These are phyloP conservation scores for Penicillium frequentans DNA, from an alignment of 2,329 filamentous ascomycete genomes.

Conservation along the genomic window DNA sequence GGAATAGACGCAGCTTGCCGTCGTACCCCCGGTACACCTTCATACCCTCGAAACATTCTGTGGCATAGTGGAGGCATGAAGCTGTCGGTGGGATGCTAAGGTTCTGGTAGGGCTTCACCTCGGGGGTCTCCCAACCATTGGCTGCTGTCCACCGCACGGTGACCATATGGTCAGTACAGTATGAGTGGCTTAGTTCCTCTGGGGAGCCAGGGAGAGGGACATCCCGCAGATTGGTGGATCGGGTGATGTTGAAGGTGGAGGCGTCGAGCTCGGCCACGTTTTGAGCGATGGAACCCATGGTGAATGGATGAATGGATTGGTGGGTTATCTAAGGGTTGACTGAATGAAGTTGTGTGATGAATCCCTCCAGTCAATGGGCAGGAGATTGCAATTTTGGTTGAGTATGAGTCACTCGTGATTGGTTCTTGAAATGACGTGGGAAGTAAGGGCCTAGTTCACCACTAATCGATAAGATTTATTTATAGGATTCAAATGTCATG, in stretches of 20 bases:
- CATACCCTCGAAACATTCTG: conserved; percentile 85
- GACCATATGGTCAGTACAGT: conserved; percentile 85
- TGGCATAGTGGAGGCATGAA: conserved; percentile 82
- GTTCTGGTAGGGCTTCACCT: conserved; percentile 74
- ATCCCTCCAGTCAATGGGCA: not conserved
- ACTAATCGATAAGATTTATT: not conserved
- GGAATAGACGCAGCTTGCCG: conserved; percentile 72
- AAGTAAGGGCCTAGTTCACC: not conserved
- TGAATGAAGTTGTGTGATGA: not conserved
- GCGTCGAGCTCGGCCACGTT: conserved; percentile 38
- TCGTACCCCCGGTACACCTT: conserved; percentile 71
- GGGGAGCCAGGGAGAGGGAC: conserved; percentile 41
- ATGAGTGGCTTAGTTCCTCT: conserved; percentile 40
- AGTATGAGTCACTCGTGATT: not conserved
- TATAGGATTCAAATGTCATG: not conserved
- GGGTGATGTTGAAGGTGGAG: conserved; percentile 41
- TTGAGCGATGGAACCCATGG: conserved; percentile 33
- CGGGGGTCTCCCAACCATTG: conserved; percentile 70
- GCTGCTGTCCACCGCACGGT: conserved; percentile 65
- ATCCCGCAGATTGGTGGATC: conserved; percentile 33
- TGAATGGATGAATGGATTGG: not conserved
- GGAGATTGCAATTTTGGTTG: not conserved
- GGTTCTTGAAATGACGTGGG: not conserved
- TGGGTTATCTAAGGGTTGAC: not conserved
- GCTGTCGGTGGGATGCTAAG: conserved; percentile 78